Percentiles rank a stretch among this genome's conserved stretches.
phyloP scores from a whole-genome alignment of 495 filamentous ascomycete genomes.

The Rhizodiscina lignyota region DNA sequence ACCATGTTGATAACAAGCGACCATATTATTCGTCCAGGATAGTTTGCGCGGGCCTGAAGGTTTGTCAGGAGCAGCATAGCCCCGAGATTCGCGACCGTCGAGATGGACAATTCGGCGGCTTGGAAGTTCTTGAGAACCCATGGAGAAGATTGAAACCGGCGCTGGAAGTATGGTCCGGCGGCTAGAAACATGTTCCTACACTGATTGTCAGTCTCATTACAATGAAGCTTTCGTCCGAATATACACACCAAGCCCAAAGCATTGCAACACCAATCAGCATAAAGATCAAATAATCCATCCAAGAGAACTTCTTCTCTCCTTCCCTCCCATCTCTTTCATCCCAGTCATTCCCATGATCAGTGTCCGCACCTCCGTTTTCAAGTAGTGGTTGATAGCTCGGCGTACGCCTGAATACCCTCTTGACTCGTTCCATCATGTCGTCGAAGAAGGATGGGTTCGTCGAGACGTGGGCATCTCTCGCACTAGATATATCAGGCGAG shows the following conservation, averaged over 20 bases:
- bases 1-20: conserved; percentile 57
- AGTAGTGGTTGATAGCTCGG: no score
- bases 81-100: conserved; percentile 61
- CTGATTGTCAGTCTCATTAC: background rate
- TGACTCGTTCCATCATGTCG: no score
- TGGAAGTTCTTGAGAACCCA: conserved; percentile 71
- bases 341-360: no score
- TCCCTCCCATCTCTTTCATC: background rate
- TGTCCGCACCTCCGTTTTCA: no score
- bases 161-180: conserved; percentile 81
- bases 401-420: no score
- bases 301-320: conserved; percentile 20
- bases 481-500: no score
- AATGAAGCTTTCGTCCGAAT: conserved; percentile 1
- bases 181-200: conserved; percentile 97
- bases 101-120: conserved; percentile 71
- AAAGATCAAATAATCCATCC: conserved; percentile 73
- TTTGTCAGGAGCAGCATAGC: conserved; percentile 59
- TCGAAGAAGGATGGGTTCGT: no score
- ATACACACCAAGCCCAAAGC: conserved; percentile 93
- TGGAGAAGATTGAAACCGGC: conserved; percentile 53
- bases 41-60: conserved; percentile 62
- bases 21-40: conserved; percentile 63
- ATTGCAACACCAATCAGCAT: conserved; percentile 76
- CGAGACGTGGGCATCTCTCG: no score